Evolutionary conservation across 495 filamentous ascomycete genomes (phyloP).

Genomic region (Trichoderma asperelloides): DNA sequence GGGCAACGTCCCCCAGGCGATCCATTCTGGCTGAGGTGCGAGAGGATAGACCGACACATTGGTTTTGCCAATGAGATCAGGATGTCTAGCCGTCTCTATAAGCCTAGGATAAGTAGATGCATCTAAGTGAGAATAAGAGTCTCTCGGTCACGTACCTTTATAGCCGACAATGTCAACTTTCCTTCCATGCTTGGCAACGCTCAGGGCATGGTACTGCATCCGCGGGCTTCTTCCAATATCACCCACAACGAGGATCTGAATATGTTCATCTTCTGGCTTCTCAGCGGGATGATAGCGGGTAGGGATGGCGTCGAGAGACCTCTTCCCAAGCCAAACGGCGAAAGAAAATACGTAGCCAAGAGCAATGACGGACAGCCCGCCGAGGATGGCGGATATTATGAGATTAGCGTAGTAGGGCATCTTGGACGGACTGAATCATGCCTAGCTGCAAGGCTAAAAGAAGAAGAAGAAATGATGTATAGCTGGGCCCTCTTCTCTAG

Average conservation of each 20-base stretch:
- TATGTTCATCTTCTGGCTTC: conserved; percentile 11
- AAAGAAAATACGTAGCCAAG: conserved; percentile 11
- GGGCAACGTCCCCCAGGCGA: conserved; percentile 59
- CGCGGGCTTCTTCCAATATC: conserved; percentile 94
- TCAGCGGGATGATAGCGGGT: conserved; percentile 7
- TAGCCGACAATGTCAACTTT: conserved; percentile 85
- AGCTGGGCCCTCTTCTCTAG: too few species aligned
- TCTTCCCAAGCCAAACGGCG: conserved; percentile 19
- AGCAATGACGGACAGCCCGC: conserved; percentile 15
- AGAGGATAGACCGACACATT: conserved; percentile 60
- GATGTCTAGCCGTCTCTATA: conserved; percentile 49
- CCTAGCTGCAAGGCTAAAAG: too few species aligned
- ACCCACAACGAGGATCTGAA: conserved; percentile 91
- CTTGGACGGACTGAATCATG: background rate
- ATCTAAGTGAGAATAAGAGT: background rate
- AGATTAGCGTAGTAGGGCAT: conserved; percentile 19
- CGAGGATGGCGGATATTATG: conserved; percentile 17
- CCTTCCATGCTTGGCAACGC: conserved; percentile 76
- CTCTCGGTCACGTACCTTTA: conserved; percentile 46
- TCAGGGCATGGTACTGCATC: conserved; percentile 98
- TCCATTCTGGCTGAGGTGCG: conserved; percentile 45
- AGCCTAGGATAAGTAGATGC: conserved; percentile 9
- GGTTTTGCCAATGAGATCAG: conserved; percentile 56
- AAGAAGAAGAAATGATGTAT: too few species aligned
- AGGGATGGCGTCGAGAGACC: conserved; percentile 17